Base-by-base conservation (phyloP, 225 moss, liverwort and hornwort species). In the Physcomitrellopsis africana region DNA sequence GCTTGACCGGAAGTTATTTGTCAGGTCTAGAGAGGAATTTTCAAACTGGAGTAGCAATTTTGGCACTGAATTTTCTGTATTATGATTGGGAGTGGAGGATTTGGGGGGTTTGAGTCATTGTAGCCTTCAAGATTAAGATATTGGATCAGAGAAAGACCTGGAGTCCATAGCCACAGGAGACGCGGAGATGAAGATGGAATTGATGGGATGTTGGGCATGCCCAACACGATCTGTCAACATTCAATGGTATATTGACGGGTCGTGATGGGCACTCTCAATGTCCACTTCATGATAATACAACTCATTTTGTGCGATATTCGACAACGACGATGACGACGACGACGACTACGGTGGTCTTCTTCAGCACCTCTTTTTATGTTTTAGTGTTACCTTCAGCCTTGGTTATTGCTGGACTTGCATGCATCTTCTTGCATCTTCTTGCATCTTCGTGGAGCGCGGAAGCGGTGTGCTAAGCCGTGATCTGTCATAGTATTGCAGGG, bases 221-320 rank as follows among this genome's bases (percentile, higher is more conserved):
- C 77, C 77, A 84, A 65, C 80, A 84, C 80, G 80, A 81, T 70
- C 74, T 66, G 84, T 84, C 84, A 81, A 77, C 77, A 84, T 84
- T 81, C 84, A 24, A 60, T 55, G 77, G 66, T 77, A 81, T 84
- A 58, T 87, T 87, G 87, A 87, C 87, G 84, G 87, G 84, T 87
- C 87, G 84, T 87, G 87, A 84, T 87, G 87, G 87, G 87, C 87
- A 87, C 81, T 84, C 60, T 71, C 81, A 81, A 84, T 76, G 19
- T 86, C 57, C 63, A 43, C 73, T 70, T 84, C 84, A 83, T 67
- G 62, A 55, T 54, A 54, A 37, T 18, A 4, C 16, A 12, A 23
- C 9, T 65, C 4, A 27, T 44, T 37, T 37, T 37, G 3, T 37
- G 32, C 3, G 32, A 37, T 5, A 7, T 37, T 37, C 32, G 32